phyloP scores from a whole-genome alignment of 306 rosid genomes.

The Acacia melanoxylon region DNA sequence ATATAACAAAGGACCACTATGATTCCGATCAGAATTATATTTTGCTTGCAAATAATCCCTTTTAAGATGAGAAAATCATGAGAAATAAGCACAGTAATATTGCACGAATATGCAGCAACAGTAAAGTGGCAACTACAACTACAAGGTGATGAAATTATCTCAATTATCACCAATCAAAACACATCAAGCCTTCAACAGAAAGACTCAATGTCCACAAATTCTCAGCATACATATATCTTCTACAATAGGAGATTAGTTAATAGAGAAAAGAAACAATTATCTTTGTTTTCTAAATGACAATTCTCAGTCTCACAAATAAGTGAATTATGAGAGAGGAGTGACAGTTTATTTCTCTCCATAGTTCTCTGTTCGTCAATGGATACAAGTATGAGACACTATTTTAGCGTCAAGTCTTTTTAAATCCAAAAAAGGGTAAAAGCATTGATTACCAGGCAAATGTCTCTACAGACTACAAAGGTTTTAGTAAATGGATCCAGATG shows the following conservation, averaged over 20 bases:
- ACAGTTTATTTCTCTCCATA: background rate
- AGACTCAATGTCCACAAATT: slow-evolving; percentile 20
- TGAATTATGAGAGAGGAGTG: background rate
- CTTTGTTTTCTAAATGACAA: background rate
- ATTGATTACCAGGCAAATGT: slow-evolving; percentile 10
- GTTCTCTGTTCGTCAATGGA: background rate
- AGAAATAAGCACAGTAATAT: slow-evolving; percentile 5
- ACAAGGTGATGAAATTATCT: slow-evolving; percentile 17
- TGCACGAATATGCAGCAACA: slow-evolving; percentile 27
- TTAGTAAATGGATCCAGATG: slow-evolving; percentile 4
- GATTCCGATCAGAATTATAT: slow-evolving; percentile 57
- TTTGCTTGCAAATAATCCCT: slow-evolving; percentile 82
- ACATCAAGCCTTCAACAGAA: slow-evolving; percentile 18
- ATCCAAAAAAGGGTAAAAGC: background rate
- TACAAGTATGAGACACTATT: slow-evolving; percentile 6
- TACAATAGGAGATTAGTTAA: slow-evolving; percentile 16
- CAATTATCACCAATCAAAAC: slow-evolving; percentile 19
- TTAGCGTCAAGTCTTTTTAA: slow-evolving; percentile 1
- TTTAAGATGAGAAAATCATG: slow-evolving; percentile 38
- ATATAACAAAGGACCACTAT: slow-evolving; percentile 76
- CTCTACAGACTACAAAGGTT: background rate
- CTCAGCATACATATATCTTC: slow-evolving; percentile 5
- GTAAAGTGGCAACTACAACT: background rate
- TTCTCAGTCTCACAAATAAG: slow-evolving; percentile 6
- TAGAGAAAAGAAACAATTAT: background rate